Base-by-base conservation (phyloP, 148 eudicot genomes). In the Agrostemma githago region DNA sequence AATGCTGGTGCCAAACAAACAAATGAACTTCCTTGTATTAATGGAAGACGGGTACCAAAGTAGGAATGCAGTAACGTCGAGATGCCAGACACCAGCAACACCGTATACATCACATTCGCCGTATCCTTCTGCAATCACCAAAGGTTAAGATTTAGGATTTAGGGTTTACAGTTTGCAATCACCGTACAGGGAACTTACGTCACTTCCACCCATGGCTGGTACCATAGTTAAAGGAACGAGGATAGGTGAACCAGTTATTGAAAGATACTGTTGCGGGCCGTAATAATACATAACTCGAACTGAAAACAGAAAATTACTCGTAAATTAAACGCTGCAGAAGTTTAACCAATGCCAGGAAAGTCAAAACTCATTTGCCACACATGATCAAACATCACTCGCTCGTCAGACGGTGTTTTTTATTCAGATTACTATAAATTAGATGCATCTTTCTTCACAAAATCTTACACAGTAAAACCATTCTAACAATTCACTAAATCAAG, bases 21-120 rank as follows among this genome's bases (percentile, higher is more conserved):
- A 86, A 95, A 95, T 62, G 98, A 95, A 84, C 97, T 88, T 79
- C 98, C 98, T 81, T 92, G 97, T 77, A 95, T 86, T 86, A 95
- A 72, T 26, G 98, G 98, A 71, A 95, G 90, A n/a, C 97, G 88
- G 76, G 98, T 95, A 19, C 98, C 98, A 73, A 95, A 86, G 78
- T 82, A 92, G 39, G 90, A 84, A 80, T 95, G 90, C 72, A 95
- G 79, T 72, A 95, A 80, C 3, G 98, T 95, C 62, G 98, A 80
- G 78, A 92, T 75, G 82, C 98, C 97, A 76, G 98, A 88, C 21
- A 95, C 86, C 62, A 95, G 78, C 79, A 92, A 75, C 88, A 92
- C 85, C 38, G 98, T 90, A 71, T 96, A 92, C 78, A 95, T 85
- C 58, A 95, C 90, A 72, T 85, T 82, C 26, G 97, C 96, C 39